Percentiles rank a stretch among this genome's conserved stretches.
Conservation (phyloP, 2,329 filamentous ascomycete species). For the Neonectria ditissima region DNA sequence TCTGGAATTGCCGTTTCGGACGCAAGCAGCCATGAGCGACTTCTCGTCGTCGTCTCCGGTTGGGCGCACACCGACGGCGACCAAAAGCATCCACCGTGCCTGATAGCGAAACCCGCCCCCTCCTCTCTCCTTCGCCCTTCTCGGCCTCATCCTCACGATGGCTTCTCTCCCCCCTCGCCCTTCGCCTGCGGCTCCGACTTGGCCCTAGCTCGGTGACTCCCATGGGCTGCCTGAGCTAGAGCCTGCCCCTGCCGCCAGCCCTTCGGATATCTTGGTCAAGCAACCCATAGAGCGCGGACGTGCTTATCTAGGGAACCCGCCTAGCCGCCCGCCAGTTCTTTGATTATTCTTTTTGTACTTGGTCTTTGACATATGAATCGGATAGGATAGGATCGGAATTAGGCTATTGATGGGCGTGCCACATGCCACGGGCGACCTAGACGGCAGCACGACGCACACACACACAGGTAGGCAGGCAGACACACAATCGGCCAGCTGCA, state of each 20-base stretch:
- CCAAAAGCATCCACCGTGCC: slow-evolving; percentile 19
- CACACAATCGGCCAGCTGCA: neutral
- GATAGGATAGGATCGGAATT: slow-evolving; percentile 5
- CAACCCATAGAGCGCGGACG: slow-evolving; percentile 4
- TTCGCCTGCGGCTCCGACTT: slow-evolving; percentile 18
- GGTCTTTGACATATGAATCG: slow-evolving; percentile 16
- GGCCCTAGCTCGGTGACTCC: slow-evolving; percentile 17
- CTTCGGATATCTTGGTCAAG: slow-evolving; percentile 15
- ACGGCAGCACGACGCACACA: slow-evolving; percentile 3
- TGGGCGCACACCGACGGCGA: slow-evolving; percentile 31
- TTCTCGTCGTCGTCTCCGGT: slow-evolving; percentile 30
- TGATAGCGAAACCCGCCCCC: slow-evolving; percentile 31
- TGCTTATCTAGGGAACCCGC: slow-evolving; percentile 27
- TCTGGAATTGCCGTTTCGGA: slow-evolving; percentile 17
- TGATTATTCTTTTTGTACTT: neutral
- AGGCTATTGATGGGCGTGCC: slow-evolving; percentile 9
- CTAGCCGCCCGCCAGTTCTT: slow-evolving; percentile 14
- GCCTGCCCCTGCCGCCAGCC: slow-evolving; percentile 23
- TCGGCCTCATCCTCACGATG: slow-evolving; percentile 26
- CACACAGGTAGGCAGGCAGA: neutral
- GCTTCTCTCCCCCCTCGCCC: too few relatives aligned
- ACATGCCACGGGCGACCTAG: slow-evolving; percentile 3
- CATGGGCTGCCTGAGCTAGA: slow-evolving; percentile 12
- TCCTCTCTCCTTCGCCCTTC: neutral
- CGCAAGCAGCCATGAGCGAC: slow-evolving; percentile 17